A percentile compares a stretch with the other conserved stretches of the same genome.
Evolutionary conservation across 495 filamentous ascomycete species (phyloP).

Genomic region (Aspergillus heteromorphus): DNA sequence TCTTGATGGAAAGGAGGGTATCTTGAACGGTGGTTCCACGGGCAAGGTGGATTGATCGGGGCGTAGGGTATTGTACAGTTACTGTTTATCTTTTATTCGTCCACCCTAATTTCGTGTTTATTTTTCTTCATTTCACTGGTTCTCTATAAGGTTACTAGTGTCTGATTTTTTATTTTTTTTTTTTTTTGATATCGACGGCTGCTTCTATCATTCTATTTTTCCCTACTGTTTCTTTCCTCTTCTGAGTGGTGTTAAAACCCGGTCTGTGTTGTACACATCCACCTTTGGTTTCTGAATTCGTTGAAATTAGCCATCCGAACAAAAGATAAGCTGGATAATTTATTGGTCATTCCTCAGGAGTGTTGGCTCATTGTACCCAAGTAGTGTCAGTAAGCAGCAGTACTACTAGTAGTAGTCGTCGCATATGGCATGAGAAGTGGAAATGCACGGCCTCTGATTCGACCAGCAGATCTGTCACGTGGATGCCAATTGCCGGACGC

Average conservation of each 20-base stretch:
- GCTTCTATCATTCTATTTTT: background rate
- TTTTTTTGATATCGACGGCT: constrained; percentile 4
- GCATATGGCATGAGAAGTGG: background rate
- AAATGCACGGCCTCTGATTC: constrained; percentile 13
- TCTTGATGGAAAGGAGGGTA: constrained; percentile 71
- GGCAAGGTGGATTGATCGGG: constrained; percentile 73
- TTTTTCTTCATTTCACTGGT: constrained; percentile 14
- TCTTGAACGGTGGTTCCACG: constrained; percentile 51
- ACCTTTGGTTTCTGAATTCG: background rate
- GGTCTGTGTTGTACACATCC: background rate
- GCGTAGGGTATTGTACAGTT: constrained; percentile 32
- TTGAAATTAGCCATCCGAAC: background rate
- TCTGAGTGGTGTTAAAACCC: constrained; percentile 1
- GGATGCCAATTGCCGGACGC: constrained; percentile 5
- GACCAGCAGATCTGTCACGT: constrained; percentile 14
- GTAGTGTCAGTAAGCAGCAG: too few species aligned
- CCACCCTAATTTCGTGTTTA: constrained; percentile 19
- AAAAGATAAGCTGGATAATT: background rate
- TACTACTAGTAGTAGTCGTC: background rate
- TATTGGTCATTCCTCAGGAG: background rate
- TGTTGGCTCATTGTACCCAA: too few species aligned
- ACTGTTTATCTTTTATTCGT: constrained; percentile 25
- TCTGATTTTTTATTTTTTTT: too few species aligned
- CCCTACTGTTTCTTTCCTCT: constrained; percentile 1
- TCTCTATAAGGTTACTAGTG: constrained; percentile 7